Conservation (phyloP, 305 asterid genomes). For the Fraxinus floribunda region DNA sequence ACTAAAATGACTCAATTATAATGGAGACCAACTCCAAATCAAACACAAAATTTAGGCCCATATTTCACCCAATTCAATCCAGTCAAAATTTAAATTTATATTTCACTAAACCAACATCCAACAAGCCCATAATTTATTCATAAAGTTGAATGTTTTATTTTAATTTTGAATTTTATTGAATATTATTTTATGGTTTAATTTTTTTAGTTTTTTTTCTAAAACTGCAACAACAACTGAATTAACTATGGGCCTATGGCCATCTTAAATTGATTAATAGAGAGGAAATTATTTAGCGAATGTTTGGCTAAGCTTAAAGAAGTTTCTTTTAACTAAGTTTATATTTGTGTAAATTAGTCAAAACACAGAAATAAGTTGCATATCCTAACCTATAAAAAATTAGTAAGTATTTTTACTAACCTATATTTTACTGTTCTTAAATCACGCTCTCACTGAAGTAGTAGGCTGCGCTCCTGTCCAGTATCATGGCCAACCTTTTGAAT, state of each 20-base stretch:
- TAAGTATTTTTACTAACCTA: background rate
- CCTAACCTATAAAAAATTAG: background rate
- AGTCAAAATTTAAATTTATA: background rate
- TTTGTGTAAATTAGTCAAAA: background rate
- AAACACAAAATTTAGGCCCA: background rate
- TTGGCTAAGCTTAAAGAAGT: background rate
- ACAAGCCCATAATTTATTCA: background rate
- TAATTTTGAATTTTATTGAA: background rate
- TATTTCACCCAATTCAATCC: background rate
- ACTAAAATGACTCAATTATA: background rate
- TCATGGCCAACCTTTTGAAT: background rate
- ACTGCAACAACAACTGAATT: background rate
- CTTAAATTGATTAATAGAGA: background rate
- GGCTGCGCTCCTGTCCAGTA: background rate
- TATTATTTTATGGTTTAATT: background rate
- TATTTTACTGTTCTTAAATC: background rate
- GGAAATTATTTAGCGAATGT: background rate
- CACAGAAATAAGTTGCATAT: background rate
- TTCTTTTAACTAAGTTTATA: background rate
- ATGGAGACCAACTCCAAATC: background rate
- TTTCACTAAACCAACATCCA: background rate
- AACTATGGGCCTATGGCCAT: background rate
- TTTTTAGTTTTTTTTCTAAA: background rate
- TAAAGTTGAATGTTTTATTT: background rate
- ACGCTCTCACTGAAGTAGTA: background rate